Conservation (phyloP, 805 yeast genomes). For the Metschnikowia anglica region DNA sequence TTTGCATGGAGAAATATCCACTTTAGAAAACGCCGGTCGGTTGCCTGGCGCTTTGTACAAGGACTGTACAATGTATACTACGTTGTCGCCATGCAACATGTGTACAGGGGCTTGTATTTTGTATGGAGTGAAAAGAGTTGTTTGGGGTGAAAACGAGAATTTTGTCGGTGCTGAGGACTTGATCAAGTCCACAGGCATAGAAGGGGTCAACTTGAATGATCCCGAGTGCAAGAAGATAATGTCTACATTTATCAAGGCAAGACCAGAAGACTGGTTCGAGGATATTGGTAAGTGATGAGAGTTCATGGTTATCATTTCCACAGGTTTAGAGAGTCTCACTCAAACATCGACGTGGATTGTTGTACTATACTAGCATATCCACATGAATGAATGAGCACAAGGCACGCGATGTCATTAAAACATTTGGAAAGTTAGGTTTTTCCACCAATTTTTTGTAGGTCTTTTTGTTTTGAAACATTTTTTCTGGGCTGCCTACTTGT, state of each 20-base stretch:
- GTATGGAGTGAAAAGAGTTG: constrained; percentile 86
- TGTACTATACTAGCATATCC: not conserved
- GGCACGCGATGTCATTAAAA: no score
- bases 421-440: no score
- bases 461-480: no score
- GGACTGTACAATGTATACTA: constrained; percentile 86
- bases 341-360: not conserved
- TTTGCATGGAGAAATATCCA: constrained; percentile 88
- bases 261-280: constrained; percentile 79
- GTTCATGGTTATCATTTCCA: not conserved
- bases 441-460: no score
- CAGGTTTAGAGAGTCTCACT: not conserved
- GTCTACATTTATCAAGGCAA: constrained; percentile 73
- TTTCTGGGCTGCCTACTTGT: no score
- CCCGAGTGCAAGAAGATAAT: constrained; percentile 67
- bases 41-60: constrained; percentile 76
- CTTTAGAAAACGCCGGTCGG: constrained; percentile 89
- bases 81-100: constrained; percentile 92
- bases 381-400: not conserved
- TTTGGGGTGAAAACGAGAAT: constrained; percentile 83
- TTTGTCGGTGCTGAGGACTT: constrained; percentile 83
- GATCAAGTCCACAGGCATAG: constrained; percentile 65
- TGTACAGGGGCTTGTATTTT: constrained; percentile 90
- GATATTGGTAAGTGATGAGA: constrained; percentile 62
- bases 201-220: constrained; percentile 61